A percentile compares a stretch with the other conserved stretches of the same genome.
Evolutionary conservation across 129 eudicot genomes (phyloP).

Genomic region (Logfia minima): DNA sequence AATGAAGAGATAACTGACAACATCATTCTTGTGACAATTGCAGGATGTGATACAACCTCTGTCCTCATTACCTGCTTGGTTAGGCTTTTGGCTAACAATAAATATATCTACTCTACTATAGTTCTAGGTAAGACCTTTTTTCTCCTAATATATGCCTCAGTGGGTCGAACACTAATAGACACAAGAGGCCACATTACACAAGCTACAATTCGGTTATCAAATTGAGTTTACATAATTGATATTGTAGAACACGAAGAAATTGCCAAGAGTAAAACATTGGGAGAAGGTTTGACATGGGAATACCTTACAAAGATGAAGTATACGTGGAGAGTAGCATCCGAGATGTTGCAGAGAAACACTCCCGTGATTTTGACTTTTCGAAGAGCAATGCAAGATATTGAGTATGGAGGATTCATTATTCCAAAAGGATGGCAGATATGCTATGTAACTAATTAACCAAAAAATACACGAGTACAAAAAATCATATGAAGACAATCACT

Average conservation of each 20-base stretch:
- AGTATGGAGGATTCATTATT: neutral
- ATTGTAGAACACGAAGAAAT: neutral
- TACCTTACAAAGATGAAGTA: neutral
- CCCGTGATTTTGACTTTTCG: neutral
- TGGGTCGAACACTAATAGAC: neutral
- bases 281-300: neutral
- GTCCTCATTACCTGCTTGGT: neutral
- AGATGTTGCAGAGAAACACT: neutral
- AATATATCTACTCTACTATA: neutral
- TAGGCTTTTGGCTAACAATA: neutral
- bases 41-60: neutral
- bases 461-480: neutral
- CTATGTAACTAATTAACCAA: neutral
- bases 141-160: neutral
- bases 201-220: neutral
- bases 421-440: neutral
- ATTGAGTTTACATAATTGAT: neutral
- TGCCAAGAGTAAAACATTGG: neutral
- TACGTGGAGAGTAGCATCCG: neutral
- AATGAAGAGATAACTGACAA: neutral
- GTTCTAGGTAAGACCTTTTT: neutral
- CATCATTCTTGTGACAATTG: neutral
- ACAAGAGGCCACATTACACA: neutral
- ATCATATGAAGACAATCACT: neutral
- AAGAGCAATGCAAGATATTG: neutral